Conservation (phyloP, 768 basidiomycete genomes). For the Suillus americanus region DNA sequence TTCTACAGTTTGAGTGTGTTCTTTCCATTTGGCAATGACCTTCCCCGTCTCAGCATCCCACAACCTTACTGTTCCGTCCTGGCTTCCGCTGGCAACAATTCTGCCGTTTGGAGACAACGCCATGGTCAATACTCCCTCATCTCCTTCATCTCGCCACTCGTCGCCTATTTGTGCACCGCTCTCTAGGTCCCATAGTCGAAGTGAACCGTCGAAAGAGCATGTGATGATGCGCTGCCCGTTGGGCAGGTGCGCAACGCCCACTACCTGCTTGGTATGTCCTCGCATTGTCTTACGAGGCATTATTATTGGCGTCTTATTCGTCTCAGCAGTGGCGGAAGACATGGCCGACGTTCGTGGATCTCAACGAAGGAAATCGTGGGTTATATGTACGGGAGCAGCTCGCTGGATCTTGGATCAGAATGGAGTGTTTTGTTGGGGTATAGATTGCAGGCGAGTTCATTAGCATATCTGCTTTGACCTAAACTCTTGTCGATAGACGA, state of each 20-base stretch:
- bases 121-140: not conserved
- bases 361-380: not conserved
- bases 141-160: slow-evolving; percentile 7
- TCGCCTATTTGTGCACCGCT: slow-evolving; percentile 25
- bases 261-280: not conserved
- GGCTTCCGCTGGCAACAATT: not conserved
- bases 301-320: not conserved
- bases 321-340: too few species aligned
- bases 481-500: not conserved
- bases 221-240: not conserved
- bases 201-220: slow-evolving; percentile 8
- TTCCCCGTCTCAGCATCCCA: not conserved
- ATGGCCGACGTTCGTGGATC: not conserved
- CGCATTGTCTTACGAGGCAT: not conserved
- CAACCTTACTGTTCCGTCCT: not conserved
- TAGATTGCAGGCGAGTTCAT: not conserved
- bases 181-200: slow-evolving; percentile 14
- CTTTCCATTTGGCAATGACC: not conserved
- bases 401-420: not conserved
- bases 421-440: not conserved
- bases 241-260: not conserved
- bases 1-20: not conserved
- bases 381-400: not conserved
- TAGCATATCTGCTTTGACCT: not conserved
- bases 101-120: not conserved